Evolutionary conservation across 805 yeast genomes (phyloP), one percentile per base, ranked within the genome.

Genomic region (Suhomyces sp.): DNA sequence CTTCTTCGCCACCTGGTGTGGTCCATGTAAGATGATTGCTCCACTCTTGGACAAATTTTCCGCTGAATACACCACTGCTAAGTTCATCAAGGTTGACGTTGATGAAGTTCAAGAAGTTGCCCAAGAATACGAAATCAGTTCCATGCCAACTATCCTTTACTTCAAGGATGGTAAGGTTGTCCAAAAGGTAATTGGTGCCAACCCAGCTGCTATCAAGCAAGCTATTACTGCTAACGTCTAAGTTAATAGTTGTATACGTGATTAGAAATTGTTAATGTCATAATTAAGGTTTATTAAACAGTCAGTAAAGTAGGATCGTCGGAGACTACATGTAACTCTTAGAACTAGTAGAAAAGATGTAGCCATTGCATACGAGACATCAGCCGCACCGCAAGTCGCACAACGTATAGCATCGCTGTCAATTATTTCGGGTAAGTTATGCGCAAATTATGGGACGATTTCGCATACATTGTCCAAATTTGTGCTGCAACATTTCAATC

Each of bases 1-100:
- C 79, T 94, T 93, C 79, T 92, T 83, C 69, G 98, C 98, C 64
- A 85, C 92, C 57, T 94, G 98, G 97, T 93, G 99, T 76, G 97
- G 97, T 63, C 98, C 99, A 57, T 93, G 99, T 81, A 94, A 93
- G 82, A 89, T 89, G 85, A 87, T 94, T 74, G 92, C 97, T 52
- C 99, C 99, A 63, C 77, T 90, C 77, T 77, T 93, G 63, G 96
- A 92, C 68, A 87, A 87, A 72, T 86, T 92, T 67, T 77, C 91
- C 44, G 71, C 73, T 46, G 83, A 85, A 71, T 86, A 85, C 82
- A 58, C 85, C 27, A 73, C 77, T 51, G 90, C 87, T 62, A 82
- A 79, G 62, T 93, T 94, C 82, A 80, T 82, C 83, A 91, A 93
- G 81, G 84, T 94, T 51, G 98, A 93, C 67, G 96, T 92, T 58